phyloP scores from a whole-genome alignment of 2,329 filamentous ascomycete genomes.

The Thelonectria olida region DNA sequence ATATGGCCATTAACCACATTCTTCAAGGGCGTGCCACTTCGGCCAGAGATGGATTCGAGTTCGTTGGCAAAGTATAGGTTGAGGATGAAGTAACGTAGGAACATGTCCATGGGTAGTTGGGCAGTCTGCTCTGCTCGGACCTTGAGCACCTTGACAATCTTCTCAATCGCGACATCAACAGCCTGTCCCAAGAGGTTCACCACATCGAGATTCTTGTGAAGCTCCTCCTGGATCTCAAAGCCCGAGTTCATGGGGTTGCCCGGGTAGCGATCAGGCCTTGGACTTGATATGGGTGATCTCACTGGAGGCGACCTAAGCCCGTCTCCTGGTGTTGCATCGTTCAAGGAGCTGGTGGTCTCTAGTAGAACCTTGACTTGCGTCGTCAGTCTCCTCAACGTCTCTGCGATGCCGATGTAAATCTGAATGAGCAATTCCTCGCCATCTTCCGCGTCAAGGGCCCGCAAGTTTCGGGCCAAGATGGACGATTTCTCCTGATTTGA shows the following conservation, averaged over 20 bases:
- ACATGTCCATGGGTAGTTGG: conserved; percentile 72
- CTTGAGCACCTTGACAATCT: conserved; percentile 77
- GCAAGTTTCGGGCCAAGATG: conserved; percentile 86
- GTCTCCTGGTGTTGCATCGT: conserved; percentile 50
- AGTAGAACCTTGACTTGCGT: conserved; percentile 95
- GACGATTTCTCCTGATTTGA: conserved; percentile 90
- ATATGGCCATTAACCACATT: conserved; percentile 85
- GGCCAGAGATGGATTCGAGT: conserved; percentile 84
- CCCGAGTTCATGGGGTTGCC: conserved; percentile 35
- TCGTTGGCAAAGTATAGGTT: conserved; percentile 87
- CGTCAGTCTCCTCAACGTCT: conserved; percentile 84
- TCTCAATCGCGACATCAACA: conserved; percentile 82
- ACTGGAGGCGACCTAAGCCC: conserved; percentile 58
- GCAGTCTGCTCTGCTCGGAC: conserved; percentile 80
- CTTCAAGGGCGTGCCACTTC: conserved; percentile 79
- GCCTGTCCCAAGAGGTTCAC: conserved; percentile 81
- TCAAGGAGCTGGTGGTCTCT: conserved; percentile 85
- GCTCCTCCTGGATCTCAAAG: conserved; percentile 73
- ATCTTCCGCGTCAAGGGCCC: conserved; percentile 83
- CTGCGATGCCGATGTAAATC: conserved; percentile 88
- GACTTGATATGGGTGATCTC: conserved; percentile 63
- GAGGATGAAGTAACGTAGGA: conserved; percentile 83
- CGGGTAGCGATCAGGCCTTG: conserved; percentile 48
- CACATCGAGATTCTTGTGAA: conserved; percentile 80
- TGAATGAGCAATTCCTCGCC: conserved; percentile 84